phyloP scores from a whole-genome alignment of 2,329 filamentous ascomycete species.

The Knufia petricola region DNA sequence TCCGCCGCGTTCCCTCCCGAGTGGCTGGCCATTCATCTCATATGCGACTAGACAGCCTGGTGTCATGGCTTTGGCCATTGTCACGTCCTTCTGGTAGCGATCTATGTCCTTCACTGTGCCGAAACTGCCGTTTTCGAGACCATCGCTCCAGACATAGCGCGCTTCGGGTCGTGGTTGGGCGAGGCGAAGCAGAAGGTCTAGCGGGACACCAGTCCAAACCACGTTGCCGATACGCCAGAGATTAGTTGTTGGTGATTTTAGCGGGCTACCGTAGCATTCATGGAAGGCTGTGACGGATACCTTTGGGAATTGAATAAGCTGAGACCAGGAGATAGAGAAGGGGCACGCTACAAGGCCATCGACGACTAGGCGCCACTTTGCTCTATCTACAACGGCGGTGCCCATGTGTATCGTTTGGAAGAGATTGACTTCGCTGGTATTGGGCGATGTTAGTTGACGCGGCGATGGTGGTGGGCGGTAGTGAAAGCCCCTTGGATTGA shows the following conservation, averaged over 20 bases:
- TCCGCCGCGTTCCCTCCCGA: constrained; percentile 17
- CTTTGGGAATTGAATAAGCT: constrained; percentile 24
- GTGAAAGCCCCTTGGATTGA: constrained; percentile 15
- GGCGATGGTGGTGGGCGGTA: constrained; percentile 24
- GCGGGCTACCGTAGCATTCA: constrained; percentile 30
- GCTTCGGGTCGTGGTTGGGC: constrained; percentile 18
- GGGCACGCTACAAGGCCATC: constrained; percentile 27
- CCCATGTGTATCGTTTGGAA: constrained; percentile 33
- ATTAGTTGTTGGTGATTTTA: constrained; percentile 24
- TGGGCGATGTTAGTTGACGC: constrained; percentile 21
- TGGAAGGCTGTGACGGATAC: constrained; percentile 26
- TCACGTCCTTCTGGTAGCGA: constrained; percentile 19
- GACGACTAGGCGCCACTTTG: constrained; percentile 25
- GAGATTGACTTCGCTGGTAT: constrained; percentile 25
- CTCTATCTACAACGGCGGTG: constrained; percentile 23
- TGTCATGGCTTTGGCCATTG: constrained; percentile 14
- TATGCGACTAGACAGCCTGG: constrained; percentile 17
- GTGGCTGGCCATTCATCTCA: constrained; percentile 17
- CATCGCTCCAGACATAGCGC: constrained; percentile 17
- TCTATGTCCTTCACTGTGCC: constrained; percentile 13
- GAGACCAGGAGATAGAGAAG: constrained; percentile 23
- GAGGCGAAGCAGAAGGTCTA: constrained; percentile 21
- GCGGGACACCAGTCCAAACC: constrained; percentile 27
- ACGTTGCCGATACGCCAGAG: constrained; percentile 29
- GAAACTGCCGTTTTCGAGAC: constrained; percentile 17